These are phyloP conservation scores for Yamadazyma atlantica DNA, from an alignment of 1,139 yeast genomes.

Conservation along the genomic window DNA sequence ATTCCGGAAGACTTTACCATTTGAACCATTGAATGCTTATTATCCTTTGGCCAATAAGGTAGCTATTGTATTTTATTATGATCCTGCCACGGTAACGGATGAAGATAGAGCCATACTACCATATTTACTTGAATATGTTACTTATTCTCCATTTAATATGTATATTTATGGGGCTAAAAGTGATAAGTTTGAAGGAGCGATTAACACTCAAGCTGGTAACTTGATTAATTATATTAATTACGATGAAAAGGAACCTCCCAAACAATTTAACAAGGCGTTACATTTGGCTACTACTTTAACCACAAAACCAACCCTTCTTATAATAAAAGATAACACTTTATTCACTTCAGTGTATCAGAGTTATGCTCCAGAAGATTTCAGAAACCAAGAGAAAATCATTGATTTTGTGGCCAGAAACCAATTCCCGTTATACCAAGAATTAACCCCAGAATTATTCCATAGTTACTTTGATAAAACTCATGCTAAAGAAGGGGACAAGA, in stretches of 20 bases:
- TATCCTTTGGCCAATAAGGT: slow-evolving; percentile 45
- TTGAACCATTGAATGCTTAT: slow-evolving; percentile 30
- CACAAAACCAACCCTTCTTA: slow-evolving; percentile 57
- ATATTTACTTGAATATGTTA: slow-evolving; percentile 56
- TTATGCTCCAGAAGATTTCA: slow-evolving; percentile 61
- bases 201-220: slow-evolving; percentile 43
- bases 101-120: slow-evolving; percentile 66
- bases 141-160: slow-evolving; percentile 52
- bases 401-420: slow-evolving; percentile 48
- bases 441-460: slow-evolving; percentile 40
- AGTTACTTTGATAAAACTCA: slow-evolving; percentile 34
- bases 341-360: slow-evolving; percentile 55
- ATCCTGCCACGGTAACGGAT: slow-evolving; percentile 45
- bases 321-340: slow-evolving; percentile 57
- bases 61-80: slow-evolving; percentile 55
- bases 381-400: slow-evolving; percentile 48
- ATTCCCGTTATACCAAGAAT: slow-evolving; percentile 52
- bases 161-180: slow-evolving; percentile 54
- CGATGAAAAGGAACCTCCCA: slow-evolving; percentile 25
- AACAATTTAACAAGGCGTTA: slow-evolving; percentile 42
- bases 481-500: slow-evolving; percentile 31
- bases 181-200: slow-evolving; percentile 35
- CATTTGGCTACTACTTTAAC: slow-evolving; percentile 54
- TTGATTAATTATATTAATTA: slow-evolving; percentile 43
- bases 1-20: slow-evolving; percentile 32